Evolutionary conservation across 192 early-diverging fungal genomes (phyloP).

Genomic region (Coemansia sp.): DNA sequence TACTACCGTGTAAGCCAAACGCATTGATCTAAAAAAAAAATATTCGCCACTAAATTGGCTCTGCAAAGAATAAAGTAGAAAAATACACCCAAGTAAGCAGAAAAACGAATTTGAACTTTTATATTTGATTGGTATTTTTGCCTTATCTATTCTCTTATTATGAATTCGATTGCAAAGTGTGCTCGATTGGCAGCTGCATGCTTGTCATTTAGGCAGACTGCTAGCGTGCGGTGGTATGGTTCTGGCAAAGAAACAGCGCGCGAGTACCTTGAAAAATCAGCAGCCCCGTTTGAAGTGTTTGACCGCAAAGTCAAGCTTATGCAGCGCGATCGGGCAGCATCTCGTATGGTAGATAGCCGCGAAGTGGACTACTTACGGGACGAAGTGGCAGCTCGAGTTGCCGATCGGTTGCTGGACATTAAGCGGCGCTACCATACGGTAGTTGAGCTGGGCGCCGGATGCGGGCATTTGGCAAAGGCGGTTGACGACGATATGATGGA

Average conservation of each 20-base stretch:
- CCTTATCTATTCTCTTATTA: background rate
- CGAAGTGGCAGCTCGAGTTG: constrained; percentile 82
- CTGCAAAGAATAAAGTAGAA: background rate
- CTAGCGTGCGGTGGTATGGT: background rate
- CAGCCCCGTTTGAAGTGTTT: constrained; percentile 65
- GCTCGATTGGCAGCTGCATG: no score
- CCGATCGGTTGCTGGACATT: constrained; percentile 89
- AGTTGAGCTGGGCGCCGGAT: constrained; percentile 85
- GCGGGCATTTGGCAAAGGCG: constrained; percentile 83
- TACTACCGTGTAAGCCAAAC: background rate
- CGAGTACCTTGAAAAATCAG: constrained; percentile 40
- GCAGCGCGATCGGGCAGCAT: constrained; percentile 76
- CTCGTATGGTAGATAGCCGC: constrained; percentile 57
- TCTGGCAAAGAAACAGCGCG: constrained; percentile 46
- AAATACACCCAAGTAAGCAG: background rate
- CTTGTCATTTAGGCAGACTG: no score
- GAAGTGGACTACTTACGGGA: constrained; percentile 89
- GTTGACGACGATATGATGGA: constrained; percentile 80
- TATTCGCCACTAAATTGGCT: background rate
- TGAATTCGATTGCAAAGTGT: background rate
- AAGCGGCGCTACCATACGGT: constrained; percentile 82
- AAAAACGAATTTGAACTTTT: background rate
- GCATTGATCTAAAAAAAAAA: constrained; percentile 1
- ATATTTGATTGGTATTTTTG: no score
- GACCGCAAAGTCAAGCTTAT: constrained; percentile 71